A percentile compares a stretch with the other conserved stretches of the same genome.
Evolutionary conservation across 108 stramenopile genomes (phyloP).

Genomic region (Skeletonema potamos): DNA sequence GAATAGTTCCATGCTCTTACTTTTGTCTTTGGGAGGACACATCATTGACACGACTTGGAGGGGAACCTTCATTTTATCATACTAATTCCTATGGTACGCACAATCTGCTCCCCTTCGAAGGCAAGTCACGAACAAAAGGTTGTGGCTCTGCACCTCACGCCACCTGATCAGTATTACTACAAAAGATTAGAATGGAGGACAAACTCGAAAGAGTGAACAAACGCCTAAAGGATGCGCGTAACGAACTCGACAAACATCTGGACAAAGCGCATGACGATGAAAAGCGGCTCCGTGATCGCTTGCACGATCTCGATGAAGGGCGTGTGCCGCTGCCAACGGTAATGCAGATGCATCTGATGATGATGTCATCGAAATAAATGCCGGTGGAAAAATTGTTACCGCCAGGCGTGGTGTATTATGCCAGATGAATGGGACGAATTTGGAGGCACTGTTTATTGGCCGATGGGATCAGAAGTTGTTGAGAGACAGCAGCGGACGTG

Average conservation of each 20-base stretch:
- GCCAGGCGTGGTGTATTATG: neutral
- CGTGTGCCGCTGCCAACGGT: constrained; percentile 1
- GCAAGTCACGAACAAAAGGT: no score
- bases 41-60: no score
- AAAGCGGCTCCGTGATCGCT: neutral
- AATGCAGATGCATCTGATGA: constrained; percentile 5
- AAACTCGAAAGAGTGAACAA: neutral
- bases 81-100: no score
- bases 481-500: constrained; percentile 6
- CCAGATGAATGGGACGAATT: constrained; percentile 1
- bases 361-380: constrained; percentile 9
- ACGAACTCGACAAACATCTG: neutral
- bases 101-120: no score
- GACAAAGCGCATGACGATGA: neutral
- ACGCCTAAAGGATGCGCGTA: neutral
- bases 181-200: no score
- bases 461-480: constrained; percentile 11
- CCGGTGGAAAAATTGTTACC: neutral
- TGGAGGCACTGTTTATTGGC: constrained; percentile 20
- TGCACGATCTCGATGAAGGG: neutral
- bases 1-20: no score
- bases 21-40: no score
- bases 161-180: no score
- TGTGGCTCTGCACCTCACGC: no score
- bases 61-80: no score